These are phyloP conservation scores for Platanus orientalis DNA, from an alignment of 164 flowering plant genomes.

Conservation along the genomic window DNA sequence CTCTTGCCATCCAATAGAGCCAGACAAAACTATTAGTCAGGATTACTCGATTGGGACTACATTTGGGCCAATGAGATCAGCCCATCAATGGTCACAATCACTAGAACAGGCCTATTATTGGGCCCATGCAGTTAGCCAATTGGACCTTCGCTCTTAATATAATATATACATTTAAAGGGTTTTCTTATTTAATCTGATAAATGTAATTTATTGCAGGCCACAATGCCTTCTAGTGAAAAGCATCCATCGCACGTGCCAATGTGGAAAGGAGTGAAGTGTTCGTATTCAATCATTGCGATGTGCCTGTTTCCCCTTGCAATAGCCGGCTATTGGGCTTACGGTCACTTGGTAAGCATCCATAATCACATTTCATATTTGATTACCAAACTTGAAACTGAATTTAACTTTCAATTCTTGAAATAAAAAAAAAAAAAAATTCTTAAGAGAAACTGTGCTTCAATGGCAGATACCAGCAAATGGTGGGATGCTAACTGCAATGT, in stretches of 20 bases:
- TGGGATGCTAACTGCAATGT: slow-evolving; percentile 52
- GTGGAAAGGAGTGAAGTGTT: slow-evolving; percentile 67
- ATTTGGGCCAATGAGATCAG: no score
- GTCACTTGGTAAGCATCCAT: slow-evolving; percentile 38
- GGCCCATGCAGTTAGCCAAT: no score
- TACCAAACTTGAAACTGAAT: background rate
- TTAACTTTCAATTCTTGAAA: background rate
- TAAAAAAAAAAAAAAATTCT: background rate
- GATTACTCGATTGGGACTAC: no score
- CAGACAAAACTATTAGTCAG: no score
- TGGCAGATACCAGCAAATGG: slow-evolving; percentile 64
- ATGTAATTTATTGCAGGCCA: slow-evolving; percentile 41
- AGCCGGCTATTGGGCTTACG: slow-evolving; percentile 80
- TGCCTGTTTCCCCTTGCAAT: slow-evolving; percentile 73
- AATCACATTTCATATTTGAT: background rate
- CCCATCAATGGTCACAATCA: no score
- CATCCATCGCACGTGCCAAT: slow-evolving; percentile 60
- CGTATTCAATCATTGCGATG: slow-evolving; percentile 49
- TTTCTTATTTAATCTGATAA: background rate
- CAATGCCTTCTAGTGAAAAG: slow-evolving; percentile 70
- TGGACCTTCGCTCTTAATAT: no score
- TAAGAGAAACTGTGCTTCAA: background rate
- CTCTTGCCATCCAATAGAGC: no score
- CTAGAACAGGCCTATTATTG: no score
- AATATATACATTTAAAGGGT: no score